These are phyloP conservation scores for Mycena polygramma DNA, from an alignment of 768 basidiomycete genomes.

Conservation along the genomic window DNA sequence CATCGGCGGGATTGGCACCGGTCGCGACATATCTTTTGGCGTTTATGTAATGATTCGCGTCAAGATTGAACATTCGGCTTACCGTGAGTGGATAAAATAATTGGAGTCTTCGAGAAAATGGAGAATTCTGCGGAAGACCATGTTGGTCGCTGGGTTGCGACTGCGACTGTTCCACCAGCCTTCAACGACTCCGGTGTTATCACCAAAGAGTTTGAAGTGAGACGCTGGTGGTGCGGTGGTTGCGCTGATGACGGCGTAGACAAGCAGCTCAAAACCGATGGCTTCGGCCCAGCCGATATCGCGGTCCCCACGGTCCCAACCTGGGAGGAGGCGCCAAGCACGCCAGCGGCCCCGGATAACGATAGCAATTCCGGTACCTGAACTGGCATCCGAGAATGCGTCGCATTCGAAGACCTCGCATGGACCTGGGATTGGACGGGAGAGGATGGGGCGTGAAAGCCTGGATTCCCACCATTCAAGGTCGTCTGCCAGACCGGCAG, in stretches of 20 bases:
- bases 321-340: constrained; percentile 42
- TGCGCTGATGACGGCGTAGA: constrained; percentile 36
- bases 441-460: not conserved
- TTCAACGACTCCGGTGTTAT: constrained; percentile 53
- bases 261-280: constrained; percentile 56
- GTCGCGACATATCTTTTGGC: constrained; percentile 30
- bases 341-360: constrained; percentile 34
- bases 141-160: constrained; percentile 44
- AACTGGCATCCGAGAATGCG: constrained; percentile 50
- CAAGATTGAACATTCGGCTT: not conserved
- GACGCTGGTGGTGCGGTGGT: constrained; percentile 34
- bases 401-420: constrained; percentile 35
- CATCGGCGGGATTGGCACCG: constrained; percentile 40
- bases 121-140: constrained; percentile 44
- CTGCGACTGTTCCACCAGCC: constrained; percentile 51
- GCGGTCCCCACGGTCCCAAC: constrained; percentile 44
- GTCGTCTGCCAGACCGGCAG: constrained; percentile 48
- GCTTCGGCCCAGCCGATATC: constrained; percentile 66
- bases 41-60: not conserved
- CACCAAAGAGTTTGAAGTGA: constrained; percentile 30
- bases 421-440: constrained; percentile 40
- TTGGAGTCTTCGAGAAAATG: not conserved
- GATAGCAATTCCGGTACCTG: constrained; percentile 37
- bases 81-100: constrained; percentile 32
- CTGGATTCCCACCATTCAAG: constrained; percentile 50